Conservation (phyloP, 75 land plant genomes). For the Ceratopteris richardii region DNA sequence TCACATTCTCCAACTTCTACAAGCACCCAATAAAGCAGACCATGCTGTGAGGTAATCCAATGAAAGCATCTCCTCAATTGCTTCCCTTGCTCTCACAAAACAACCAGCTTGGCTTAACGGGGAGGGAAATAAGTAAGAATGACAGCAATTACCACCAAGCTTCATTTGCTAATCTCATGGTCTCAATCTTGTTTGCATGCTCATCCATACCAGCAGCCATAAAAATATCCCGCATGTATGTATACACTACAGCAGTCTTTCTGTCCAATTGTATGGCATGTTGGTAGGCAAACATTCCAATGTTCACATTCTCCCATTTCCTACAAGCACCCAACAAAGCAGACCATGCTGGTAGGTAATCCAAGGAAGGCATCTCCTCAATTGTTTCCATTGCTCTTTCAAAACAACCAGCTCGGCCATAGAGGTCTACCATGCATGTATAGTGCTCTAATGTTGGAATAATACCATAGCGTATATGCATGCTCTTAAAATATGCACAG, state of each 20-base stretch:
- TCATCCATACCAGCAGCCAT: too few relatives aligned
- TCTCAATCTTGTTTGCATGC: too few relatives aligned
- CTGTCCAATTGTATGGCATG: too few relatives aligned
- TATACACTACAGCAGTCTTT: too few relatives aligned
- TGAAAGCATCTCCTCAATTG: constrained; percentile 6
- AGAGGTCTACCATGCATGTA: constrained; percentile 18
- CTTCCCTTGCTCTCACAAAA: constrained; percentile 2
- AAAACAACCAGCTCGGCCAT: constrained; percentile 10
- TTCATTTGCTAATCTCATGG: too few relatives aligned
- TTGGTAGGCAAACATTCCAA: neutral
- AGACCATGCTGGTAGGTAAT: constrained; percentile 3
- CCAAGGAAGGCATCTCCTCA: constrained; percentile 5
- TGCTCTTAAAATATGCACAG: neutral
- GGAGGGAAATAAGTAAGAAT: too few relatives aligned
- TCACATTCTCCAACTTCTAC: constrained; percentile 5
- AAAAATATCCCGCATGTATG: too few relatives aligned
- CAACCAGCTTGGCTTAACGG: constrained; percentile 4
- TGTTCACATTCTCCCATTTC: neutral
- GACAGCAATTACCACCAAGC: too few relatives aligned
- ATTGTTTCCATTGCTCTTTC: constrained; percentile 5
- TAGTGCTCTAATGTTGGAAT: constrained; percentile 11
- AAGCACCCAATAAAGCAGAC: constrained; percentile 12
- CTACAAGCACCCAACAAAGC: constrained; percentile 15
- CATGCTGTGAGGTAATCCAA: constrained; percentile 2
- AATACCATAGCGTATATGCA: constrained; percentile 4